Conservation (phyloP, 345 rosid species). For the Alliaria petiolata region DNA sequence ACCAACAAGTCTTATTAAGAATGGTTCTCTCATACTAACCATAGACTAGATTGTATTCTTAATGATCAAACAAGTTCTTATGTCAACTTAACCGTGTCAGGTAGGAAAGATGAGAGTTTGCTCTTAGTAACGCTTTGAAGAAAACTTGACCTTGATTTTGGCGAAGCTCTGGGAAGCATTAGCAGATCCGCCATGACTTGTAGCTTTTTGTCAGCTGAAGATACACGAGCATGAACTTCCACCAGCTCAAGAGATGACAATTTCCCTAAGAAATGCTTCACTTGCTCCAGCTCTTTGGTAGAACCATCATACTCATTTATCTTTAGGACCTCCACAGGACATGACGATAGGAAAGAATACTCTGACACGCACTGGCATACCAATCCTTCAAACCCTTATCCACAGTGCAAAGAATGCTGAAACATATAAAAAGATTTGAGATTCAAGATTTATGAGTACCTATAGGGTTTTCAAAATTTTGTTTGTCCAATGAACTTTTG, state of each 20-base stretch:
- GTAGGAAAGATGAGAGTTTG: background rate
- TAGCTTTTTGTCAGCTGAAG: background rate
- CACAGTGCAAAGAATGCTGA: background rate
- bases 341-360: background rate
- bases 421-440: background rate
- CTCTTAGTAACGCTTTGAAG: background rate
- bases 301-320: background rate
- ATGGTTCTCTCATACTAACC: background rate
- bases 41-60: background rate
- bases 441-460: background rate
- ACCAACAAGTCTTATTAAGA: background rate
- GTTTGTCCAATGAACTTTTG: background rate
- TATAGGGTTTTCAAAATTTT: too few species aligned
- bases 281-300: background rate
- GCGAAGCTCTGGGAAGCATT: background rate
- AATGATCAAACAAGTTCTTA: background rate
- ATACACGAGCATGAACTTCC: background rate
- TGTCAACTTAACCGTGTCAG: background rate
- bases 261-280: background rate
- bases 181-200: background rate
- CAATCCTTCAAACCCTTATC: background rate
- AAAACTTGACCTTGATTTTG: background rate
- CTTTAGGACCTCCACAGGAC: background rate
- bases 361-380: background rate
- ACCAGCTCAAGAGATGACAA: background rate